Base-by-base conservation (phyloP, 805 yeast species). In the Candida ficus region DNA sequence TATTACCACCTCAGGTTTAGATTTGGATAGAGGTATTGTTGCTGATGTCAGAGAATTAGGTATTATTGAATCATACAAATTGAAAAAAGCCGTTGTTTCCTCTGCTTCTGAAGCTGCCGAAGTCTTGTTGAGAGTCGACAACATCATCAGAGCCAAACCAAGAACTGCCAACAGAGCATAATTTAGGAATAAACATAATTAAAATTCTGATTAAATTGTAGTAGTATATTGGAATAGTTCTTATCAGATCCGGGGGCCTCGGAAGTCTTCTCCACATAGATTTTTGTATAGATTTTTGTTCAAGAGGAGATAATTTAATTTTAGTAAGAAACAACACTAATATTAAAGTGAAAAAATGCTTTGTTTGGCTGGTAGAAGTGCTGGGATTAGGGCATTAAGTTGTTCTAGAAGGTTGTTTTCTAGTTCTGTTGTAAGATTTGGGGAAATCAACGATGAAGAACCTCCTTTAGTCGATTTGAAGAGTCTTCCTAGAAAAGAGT, bases 81-180 rank as follows among this genome's bases (percentile, higher is more conserved):
- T 93, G 62, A 93, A 93, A 68, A 74, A 78, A 48, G 95, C 97
- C 2, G 99, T 95, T 13, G 97, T 93, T 14, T 77, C 89, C 12
- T 82, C 95, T 35, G 98, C 99, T 5, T 73, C 95, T n/a, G 99
- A 93, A 68, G 99, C 99, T 25, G 95, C 98, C 5, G 98, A 93
- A 68, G 90, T 93, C 35, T 74, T 93, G 50, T 68, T 93, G 56
- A 80, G 99, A 61, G 99, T 93, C 32, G 99, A 93, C 62, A 91
- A 93, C 64, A 93, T 93, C 50, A 87, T 93, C 48, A 80, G 96
- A 52, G 98, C 99, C 26, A 90, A 86, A 63, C 99, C 99, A 48
- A 76, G 99, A 67, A 90, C 99, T 33, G 96, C 97, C 30, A 91
- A 85, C 67, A 77, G 96, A 71, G 81, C 77, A 50, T 56, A 47